Conservation (phyloP, 2,329 filamentous ascomycete species). For the Botrytis fabae region DNA sequence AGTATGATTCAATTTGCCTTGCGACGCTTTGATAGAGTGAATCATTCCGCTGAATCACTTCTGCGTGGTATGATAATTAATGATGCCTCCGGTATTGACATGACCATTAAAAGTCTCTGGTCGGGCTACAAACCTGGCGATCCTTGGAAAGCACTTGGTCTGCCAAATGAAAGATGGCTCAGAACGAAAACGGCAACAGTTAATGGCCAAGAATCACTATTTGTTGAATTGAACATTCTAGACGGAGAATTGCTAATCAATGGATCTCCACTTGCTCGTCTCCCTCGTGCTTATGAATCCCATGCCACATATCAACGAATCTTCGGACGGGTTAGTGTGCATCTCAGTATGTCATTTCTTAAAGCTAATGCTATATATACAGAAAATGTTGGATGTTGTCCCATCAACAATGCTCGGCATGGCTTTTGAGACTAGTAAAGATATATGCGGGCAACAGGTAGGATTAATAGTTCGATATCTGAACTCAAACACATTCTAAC, state of each 20-base stretch:
- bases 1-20: conserved; percentile 9
- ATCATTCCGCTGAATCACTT: conserved; percentile 29
- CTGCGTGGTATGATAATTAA: conserved; percentile 21
- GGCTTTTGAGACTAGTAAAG: conserved; percentile 40
- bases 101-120: conserved; percentile 37
- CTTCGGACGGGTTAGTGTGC: conserved; percentile 25
- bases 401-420: conserved; percentile 42
- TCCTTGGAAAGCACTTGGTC: conserved; percentile 34
- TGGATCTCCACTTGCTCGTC: conserved; percentile 49
- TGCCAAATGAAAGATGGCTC: conserved; percentile 42
- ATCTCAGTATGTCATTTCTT: not conserved
- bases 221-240: conserved; percentile 52
- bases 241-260: conserved; percentile 54
- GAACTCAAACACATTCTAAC: not conserved
- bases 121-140: conserved; percentile 34
- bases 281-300: conserved; percentile 48
- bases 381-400: conserved; percentile 29
- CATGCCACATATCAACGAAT: conserved; percentile 29
- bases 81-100: conserved; percentile 30
- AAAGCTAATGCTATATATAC: conserved; percentile 18
- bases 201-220: conserved; percentile 23
- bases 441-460: conserved; percentile 37
- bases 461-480: conserved; percentile 1
- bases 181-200: conserved; percentile 29
- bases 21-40: conserved; percentile 21